These are phyloP conservation scores for Fusarium sp. DNA, from an alignment of 2,329 filamentous ascomycete species.

Conservation along the genomic window DNA sequence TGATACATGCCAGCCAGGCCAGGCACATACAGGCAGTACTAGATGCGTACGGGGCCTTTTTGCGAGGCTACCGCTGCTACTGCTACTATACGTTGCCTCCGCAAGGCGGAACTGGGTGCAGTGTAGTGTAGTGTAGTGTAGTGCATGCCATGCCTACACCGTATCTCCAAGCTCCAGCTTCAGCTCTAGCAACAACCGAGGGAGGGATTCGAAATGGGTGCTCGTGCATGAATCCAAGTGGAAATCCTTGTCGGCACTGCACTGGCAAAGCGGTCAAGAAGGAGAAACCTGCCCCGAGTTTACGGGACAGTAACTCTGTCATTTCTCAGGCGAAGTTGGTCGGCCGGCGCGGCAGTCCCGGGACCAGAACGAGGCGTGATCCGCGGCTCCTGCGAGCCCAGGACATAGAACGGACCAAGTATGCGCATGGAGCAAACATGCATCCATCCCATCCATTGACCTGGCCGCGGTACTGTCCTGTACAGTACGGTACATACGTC, in stretches of 20 bases:
- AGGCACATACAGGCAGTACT: conserved; percentile 11
- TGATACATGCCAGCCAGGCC: conserved; percentile 12
- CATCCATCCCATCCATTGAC: conserved; percentile 5
- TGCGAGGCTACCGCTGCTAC: background rate
- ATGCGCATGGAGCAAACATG: conserved; percentile 11
- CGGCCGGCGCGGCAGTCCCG: conserved; percentile 24
- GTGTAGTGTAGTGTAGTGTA: background rate
- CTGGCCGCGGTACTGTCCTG: background rate
- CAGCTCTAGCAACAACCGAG: conserved; percentile 29
- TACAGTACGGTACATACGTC: background rate
- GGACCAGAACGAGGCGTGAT: conserved; percentile 31
- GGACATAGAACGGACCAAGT: conserved; percentile 6
- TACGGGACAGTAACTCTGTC: background rate
- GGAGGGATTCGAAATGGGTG: conserved; percentile 14
- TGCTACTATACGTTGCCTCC: background rate
- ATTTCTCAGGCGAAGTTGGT: conserved; percentile 8
- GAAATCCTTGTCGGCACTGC: conserved; percentile 4
- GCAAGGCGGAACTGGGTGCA: background rate
- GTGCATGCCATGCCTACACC: background rate
- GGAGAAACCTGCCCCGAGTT: background rate
- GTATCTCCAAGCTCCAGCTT: background rate
- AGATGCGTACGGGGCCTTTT: conserved; percentile 7
- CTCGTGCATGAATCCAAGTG: conserved; percentile 8
- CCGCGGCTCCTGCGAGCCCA: conserved; percentile 20
- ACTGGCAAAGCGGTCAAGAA: conserved; percentile 7